These are phyloP conservation scores for Globisporangium uncinulatum DNA, from an alignment of 352 stramenopile species.

Conservation along the genomic window DNA sequence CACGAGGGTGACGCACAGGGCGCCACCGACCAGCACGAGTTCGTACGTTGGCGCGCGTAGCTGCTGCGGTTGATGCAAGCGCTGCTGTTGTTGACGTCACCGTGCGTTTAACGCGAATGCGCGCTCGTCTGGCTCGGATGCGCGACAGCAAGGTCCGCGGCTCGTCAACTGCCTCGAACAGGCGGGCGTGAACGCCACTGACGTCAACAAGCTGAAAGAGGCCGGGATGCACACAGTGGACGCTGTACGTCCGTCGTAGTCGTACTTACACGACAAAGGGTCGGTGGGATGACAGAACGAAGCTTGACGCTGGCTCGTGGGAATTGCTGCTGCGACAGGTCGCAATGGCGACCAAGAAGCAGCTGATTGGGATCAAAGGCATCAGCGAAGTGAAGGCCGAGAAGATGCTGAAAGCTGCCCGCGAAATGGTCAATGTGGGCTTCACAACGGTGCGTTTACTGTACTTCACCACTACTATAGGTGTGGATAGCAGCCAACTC, in stretches of 20 bases:
- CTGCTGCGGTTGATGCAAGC: not conserved
- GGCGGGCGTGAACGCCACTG: constrained; percentile 95
- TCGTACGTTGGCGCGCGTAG: constrained; percentile 8
- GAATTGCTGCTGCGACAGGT: constrained; percentile 33
- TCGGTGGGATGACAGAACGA: not conserved
- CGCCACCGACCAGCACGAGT: constrained; percentile 14
- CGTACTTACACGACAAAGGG: not conserved
- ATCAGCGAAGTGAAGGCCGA: constrained; percentile 99
- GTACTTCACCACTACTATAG: not conserved
- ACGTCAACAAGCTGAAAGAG: constrained; percentile 98
- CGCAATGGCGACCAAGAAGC: constrained; percentile 96
- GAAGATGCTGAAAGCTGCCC: constrained; percentile 97
- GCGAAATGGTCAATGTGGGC: constrained; percentile 97
- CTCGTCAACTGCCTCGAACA: constrained; percentile 92
- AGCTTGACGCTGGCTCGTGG: not conserved
- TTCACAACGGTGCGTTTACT: constrained; percentile 95
- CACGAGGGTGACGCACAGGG: constrained; percentile 6
- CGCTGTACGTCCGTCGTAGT: constrained; percentile 49
- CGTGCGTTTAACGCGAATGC: constrained; percentile 8
- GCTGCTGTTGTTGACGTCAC: not conserved
- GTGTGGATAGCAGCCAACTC: not conserved
- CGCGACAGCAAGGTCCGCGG: constrained; percentile 57
- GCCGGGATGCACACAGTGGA: constrained; percentile 98
- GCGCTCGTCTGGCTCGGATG: not conserved
- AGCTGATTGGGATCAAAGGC: constrained; percentile 97